These are phyloP conservation scores for Penicillium hordei DNA, from an alignment of 2,329 filamentous ascomycete species.

Conservation along the genomic window DNA sequence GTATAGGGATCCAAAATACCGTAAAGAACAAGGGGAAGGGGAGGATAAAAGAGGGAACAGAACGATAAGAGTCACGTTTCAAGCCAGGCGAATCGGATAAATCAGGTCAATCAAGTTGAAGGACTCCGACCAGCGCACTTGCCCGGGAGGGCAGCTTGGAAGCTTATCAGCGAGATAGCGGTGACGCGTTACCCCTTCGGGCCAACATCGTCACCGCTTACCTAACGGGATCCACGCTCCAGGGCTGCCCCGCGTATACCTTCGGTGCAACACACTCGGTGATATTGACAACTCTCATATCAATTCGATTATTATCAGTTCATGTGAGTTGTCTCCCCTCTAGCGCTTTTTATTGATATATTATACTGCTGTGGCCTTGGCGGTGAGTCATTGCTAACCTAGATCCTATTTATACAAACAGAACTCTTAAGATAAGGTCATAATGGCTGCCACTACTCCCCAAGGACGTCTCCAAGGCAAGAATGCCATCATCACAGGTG, in stretches of 20 bases:
- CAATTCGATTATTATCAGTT: constrained; percentile 6
- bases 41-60: neutral
- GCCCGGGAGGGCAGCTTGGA: neutral
- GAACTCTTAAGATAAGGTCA: constrained; percentile 3
- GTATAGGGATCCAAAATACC: neutral
- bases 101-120: neutral
- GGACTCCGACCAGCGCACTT: neutral
- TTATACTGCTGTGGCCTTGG: neutral
- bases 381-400: constrained; percentile 5
- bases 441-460: constrained; percentile 14
- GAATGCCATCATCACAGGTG: constrained; percentile 77
- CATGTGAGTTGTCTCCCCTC: neutral
- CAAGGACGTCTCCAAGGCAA: constrained; percentile 56
- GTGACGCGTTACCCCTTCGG: constrained; percentile 6
- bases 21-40: neutral
- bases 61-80: neutral
- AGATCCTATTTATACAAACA: neutral
- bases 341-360: neutral
- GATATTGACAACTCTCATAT: constrained; percentile 2
- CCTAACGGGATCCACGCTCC: constrained; percentile 11
- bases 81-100: neutral
- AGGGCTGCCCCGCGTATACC: constrained; percentile 19
- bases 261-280: constrained; percentile 1
- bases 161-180: constrained; percentile 9
- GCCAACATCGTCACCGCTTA: constrained; percentile 19